Base-by-base conservation (phyloP, 2,329 filamentous ascomycete species). In the Paecilomyces formosus region DNA sequence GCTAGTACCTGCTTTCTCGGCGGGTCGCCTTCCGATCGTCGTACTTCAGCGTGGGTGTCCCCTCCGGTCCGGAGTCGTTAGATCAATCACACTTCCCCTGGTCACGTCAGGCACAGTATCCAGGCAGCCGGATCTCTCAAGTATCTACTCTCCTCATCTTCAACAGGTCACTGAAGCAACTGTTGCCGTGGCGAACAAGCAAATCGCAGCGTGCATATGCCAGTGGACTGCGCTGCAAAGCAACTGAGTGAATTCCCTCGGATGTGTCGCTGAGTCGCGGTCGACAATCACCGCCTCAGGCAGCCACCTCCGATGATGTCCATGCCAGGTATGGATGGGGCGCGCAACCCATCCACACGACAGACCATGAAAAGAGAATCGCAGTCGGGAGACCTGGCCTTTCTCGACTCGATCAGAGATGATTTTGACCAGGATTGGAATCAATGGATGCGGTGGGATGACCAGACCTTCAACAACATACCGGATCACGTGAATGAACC, bases 361-460 rank as follows among this genome's bases (percentile, higher is more conserved):
- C 50, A n/a, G 18, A 52, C 50, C 12, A 52, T 52, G 39, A 61
- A 64, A 61, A 60, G 65, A 63, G 39, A 51, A 55, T 61, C 64
- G 7, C 60, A 65, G 7, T 55, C 60, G 5, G 64, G 64, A 6
- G 60, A 58, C 18, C 61, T 62, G 55, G 62, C 61, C 6, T 62
- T 65, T 26, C 56, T 66, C 2, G 62, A 66, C 12, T 58, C 66
- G 24, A 55, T 62, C 18, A 57, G 61, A 49, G 70, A 74, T 28
- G 68, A 70, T 26, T 55, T 65, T 9, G 69, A 63, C n/a, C 70
- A 74, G 59, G 75, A 77, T 56, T 77, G 75, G 75, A 74, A 72
- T 12, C 73, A 77, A 61, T 77, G 75, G 75, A 77, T 77, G 75
- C 67, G 71, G 65, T 77, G 75, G 75, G 75, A 77, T 61, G 75